Conservation (phyloP, 2,329 filamentous ascomycete genomes). For the Neocatenulostroma microsporum region DNA sequence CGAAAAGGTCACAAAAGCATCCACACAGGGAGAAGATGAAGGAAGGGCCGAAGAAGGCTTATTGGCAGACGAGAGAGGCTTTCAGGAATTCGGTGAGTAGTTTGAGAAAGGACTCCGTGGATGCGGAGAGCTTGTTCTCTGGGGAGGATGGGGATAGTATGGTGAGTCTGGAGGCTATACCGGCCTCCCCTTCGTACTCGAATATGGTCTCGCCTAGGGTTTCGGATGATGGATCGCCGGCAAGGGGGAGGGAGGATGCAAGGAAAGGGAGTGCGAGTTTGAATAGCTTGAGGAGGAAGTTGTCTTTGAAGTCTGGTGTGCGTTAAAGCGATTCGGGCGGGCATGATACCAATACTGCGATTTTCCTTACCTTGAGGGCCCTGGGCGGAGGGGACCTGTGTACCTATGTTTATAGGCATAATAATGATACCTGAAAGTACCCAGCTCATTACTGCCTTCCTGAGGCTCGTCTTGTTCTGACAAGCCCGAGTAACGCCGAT, state of each 20-base stretch:
- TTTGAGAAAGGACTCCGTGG: conserved; percentile 3
- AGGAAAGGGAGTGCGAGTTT: neutral
- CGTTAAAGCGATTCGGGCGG: neutral
- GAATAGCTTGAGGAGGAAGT: neutral
- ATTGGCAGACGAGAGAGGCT: conserved; percentile 6
- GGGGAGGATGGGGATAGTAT: neutral
- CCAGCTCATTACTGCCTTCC: too few species aligned
- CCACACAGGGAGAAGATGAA: conserved; percentile 7
- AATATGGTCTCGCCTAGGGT: neutral
- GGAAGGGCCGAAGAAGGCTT: conserved; percentile 5
- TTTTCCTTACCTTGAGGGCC: too few species aligned
- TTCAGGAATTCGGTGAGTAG: conserved; percentile 7
- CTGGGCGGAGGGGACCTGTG: too few species aligned
- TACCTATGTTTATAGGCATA: too few species aligned
- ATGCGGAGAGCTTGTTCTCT: conserved; percentile 3
- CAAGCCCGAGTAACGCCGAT: too few species aligned
- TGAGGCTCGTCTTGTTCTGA: too few species aligned
- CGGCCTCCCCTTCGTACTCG: too few species aligned
- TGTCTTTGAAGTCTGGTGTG: conserved; percentile 2
- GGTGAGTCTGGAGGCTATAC: neutral
- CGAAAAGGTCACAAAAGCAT: too few species aligned
- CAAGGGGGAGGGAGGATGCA: neutral
- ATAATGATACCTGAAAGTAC: too few species aligned
- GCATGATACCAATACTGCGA: conserved; percentile 1
- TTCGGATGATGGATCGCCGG: neutral